phyloP scores from a whole-genome alignment of 2,329 filamentous ascomycete species.

The Aspergillus unguis region DNA sequence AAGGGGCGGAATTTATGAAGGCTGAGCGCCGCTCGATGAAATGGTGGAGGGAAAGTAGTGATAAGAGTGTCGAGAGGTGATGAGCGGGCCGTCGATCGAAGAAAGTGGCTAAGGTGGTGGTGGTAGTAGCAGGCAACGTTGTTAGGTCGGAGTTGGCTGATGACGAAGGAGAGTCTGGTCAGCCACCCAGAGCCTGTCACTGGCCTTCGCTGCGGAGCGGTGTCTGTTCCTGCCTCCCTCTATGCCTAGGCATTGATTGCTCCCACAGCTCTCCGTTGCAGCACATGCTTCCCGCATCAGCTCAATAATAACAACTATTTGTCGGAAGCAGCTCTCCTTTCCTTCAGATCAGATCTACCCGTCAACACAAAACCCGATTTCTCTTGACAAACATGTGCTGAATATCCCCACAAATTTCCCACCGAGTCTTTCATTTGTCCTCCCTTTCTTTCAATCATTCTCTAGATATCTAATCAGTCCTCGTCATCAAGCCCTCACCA shows the following conservation, averaged over 20 bases:
- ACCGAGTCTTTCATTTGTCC: conserved; percentile 7
- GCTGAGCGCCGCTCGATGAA: conserved; percentile 8
- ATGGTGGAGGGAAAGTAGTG: conserved; percentile 19
- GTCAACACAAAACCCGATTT: not conserved
- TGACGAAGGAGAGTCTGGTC: conserved; percentile 30
- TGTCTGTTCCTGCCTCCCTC: conserved; percentile 13
- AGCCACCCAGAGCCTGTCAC: conserved; percentile 25
- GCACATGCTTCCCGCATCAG: conserved; percentile 16
- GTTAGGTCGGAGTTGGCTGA: conserved; percentile 19
- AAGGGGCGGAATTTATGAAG: not conserved
- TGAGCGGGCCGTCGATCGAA: conserved; percentile 14
- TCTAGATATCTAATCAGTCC: not conserved
- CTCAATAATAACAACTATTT: not conserved
- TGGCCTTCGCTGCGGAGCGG: conserved; percentile 10
- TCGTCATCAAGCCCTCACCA: conserved; percentile 28
- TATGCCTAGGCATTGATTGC: conserved; percentile 2
- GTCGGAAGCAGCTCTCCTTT: conserved; percentile 12
- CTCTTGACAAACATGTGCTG: conserved; percentile 15
- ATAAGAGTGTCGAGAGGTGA: conserved; percentile 20
- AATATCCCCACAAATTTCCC: conserved; percentile 1
- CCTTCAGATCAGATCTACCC: not conserved
- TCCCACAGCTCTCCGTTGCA: conserved; percentile 1
- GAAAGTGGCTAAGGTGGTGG: conserved; percentile 5
- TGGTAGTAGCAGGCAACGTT: not conserved
- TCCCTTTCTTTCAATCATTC: conserved; percentile 1